Base-by-base conservation (phyloP, 2,329 filamentous ascomycete genomes). In the Canariomyces notabilis region DNA sequence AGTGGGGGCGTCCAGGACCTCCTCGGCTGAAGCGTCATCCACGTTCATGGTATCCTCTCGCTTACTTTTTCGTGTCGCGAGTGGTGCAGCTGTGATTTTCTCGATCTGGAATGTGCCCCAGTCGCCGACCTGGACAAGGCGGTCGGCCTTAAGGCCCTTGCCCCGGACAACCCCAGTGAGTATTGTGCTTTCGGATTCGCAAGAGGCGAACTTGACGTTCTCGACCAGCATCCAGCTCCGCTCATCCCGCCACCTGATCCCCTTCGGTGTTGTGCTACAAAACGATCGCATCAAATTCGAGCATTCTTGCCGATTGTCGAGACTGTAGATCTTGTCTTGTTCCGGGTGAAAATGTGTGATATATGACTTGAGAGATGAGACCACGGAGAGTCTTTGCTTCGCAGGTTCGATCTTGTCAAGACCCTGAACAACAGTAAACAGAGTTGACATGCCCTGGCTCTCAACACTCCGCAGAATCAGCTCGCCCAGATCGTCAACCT, bases 201-300 rank as follows among this genome's bases (percentile, higher is more conserved):
- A 73, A 21, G 79, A 74, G 9, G 80, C 76, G 76, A 89, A 95
- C 56, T 79, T 70, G 43, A 95, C 73, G 21, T 90, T 79, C 55
- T 98, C 93, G 4, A 91, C 80, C 47, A 95, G 71, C 84, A 98
- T 88, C 87, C 93, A 98, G 59, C 89, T 95, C 57, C 93, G 79
- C 55, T 95, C 89, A 42, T 98, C 93, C 58, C 93, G 81, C 93
- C 93, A 98, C 53, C 84, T 75, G n/a, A 98, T 80, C 1, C 93
- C 93, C 70, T 95, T 97, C 9, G 93, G 91, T 35, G 85, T 89
- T 29, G 86, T 89, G 54, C 83, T 95, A 73, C 93, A 98, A 14
- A 98, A 71, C 21, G 89, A 91, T 42, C 94, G 80, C 67, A 97
- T 86, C 31, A 95, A 73, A 63, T 96, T 97, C 42, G 89, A 80